A percentile compares a stretch with the other conserved stretches of the same genome.
These are phyloP conservation scores for Akanthomyces uredinophilus DNA, from an alignment of 2,329 filamentous ascomycete species.

Conservation along the genomic window DNA sequence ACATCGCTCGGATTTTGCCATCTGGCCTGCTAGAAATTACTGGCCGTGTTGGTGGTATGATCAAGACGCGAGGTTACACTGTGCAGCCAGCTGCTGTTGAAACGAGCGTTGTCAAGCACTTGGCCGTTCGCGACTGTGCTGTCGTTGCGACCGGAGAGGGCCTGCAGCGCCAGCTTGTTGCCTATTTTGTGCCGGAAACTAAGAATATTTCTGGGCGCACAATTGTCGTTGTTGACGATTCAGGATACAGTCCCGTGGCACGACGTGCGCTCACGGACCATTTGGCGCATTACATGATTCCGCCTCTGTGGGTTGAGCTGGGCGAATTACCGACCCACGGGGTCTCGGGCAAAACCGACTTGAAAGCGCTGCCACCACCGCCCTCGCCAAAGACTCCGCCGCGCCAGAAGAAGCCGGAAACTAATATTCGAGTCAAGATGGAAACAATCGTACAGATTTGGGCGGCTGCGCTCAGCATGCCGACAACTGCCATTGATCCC, in stretches of 20 bases:
- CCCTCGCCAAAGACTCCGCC: slow-evolving; percentile 44
- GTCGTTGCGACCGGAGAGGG: slow-evolving; percentile 72
- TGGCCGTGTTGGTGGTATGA: slow-evolving; percentile 72
- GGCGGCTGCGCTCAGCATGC: slow-evolving; percentile 65
- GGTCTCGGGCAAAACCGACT: slow-evolving; percentile 74
- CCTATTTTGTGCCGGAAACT: slow-evolving; percentile 67
- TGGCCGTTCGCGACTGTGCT: slow-evolving; percentile 67
- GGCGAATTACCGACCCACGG: slow-evolving; percentile 67
- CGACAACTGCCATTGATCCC: slow-evolving; percentile 55
- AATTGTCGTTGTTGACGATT: slow-evolving; percentile 60
- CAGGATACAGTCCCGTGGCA: slow-evolving; percentile 65
- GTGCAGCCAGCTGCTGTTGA: slow-evolving; percentile 74
- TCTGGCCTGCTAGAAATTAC: slow-evolving; percentile 70
- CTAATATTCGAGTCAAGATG: slow-evolving; percentile 59
- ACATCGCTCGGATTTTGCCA: slow-evolving; percentile 61
- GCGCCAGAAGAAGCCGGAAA: slow-evolving; percentile 38
- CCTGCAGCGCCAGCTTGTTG: slow-evolving; percentile 68
- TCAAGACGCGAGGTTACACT: slow-evolving; percentile 74
- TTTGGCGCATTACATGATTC: slow-evolving; percentile 80
- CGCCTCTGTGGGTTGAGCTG: slow-evolving; percentile 69
- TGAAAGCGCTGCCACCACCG: slow-evolving; percentile 65
- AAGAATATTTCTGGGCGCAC: slow-evolving; percentile 54
- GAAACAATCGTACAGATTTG: slow-evolving; percentile 66
- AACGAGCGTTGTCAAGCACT: slow-evolving; percentile 61
- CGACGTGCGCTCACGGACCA: slow-evolving; percentile 59